These are phyloP conservation scores for Grifola frondosa DNA, from an alignment of 1,284 basidiomycete genomes.

Conservation along the genomic window DNA sequence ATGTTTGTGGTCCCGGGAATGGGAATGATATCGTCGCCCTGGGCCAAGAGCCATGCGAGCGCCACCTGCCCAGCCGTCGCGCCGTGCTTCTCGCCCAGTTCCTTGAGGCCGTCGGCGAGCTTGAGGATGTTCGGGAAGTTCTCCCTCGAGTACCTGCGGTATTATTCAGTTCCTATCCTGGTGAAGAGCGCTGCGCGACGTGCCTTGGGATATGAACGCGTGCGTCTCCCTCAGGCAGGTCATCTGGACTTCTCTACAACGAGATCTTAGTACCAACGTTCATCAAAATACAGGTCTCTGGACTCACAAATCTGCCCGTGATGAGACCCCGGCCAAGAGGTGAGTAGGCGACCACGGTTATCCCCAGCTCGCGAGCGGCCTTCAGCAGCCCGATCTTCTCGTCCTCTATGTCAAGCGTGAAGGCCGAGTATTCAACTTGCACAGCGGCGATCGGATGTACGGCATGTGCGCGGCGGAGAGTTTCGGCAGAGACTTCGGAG, in stretches of 20 bases:
- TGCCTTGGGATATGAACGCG: conserved; percentile 37
- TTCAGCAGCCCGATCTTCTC: conserved; percentile 28
- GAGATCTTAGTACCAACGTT: conserved; percentile 27
- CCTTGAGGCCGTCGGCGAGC: conserved; percentile 36
- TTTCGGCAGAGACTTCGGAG: conserved; percentile 42
- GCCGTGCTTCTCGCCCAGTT: conserved; percentile 32
- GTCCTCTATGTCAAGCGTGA: conserved; percentile 36
- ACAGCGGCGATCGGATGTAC: conserved; percentile 40
- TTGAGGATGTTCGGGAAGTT: conserved; percentile 45
- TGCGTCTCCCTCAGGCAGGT: conserved; percentile 52
- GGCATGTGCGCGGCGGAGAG: conserved; percentile 43
- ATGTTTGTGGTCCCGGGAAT: conserved; percentile 35
- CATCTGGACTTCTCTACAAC: conserved; percentile 44
- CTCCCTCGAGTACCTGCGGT: conserved; percentile 39
- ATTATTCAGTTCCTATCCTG: too few species aligned
- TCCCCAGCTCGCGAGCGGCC: conserved; percentile 29
- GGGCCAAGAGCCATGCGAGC: conserved; percentile 43
- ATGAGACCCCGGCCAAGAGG: conserved; percentile 45
- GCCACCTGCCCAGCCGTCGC: conserved; percentile 41
- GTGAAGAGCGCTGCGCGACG: conserved; percentile 48
- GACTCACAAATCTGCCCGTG: conserved; percentile 35
- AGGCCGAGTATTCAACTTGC: conserved; percentile 46
- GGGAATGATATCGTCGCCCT: conserved; percentile 37
- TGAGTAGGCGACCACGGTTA: conserved; percentile 40
- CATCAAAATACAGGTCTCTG: too few species aligned